Percentiles rank a stretch among this genome's conserved stretches.
These are phyloP conservation scores for Ceratobasidium sp. DNA, from an alignment of 1,284 basidiomycete species.

Conservation along the genomic window DNA sequence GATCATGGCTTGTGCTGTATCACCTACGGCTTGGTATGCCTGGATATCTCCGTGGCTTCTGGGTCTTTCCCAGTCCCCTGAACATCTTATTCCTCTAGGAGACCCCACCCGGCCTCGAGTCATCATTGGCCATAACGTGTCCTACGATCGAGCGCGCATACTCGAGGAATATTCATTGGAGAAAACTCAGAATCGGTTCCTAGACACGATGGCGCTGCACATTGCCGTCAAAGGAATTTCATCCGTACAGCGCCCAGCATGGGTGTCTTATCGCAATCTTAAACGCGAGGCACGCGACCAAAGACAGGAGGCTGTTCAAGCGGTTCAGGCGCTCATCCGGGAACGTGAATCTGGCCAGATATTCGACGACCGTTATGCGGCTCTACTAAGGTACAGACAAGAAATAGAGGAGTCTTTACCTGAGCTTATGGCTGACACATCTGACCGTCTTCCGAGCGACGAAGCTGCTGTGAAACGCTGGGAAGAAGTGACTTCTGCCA, in stretches of 20 bases:
- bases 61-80: conserved; percentile 70
- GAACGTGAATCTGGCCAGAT: conserved; percentile 60
- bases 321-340: conserved; percentile 64
- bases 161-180: conserved; percentile 86
- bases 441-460: conserved; percentile 51
- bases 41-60: conserved; percentile 97
- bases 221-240: conserved; percentile 96
- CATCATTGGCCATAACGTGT: conserved; percentile 94
- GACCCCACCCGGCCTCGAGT: conserved; percentile 67
- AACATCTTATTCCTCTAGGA: conserved; percentile 85
- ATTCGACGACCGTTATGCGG: conserved; percentile 56
- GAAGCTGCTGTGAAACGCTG: conserved; percentile 73
- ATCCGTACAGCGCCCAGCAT: conserved; percentile 92
- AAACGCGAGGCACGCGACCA: conserved; percentile 66
- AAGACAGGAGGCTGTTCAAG: conserved; percentile 71
- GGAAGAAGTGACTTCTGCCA: conserved; percentile 94
- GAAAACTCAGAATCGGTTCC: conserved; percentile 81
- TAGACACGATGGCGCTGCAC: conserved; percentile 97
- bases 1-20: conserved; percentile 91
- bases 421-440: conserved; percentile 59
- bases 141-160: conserved; percentile 90
- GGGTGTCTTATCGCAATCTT: conserved; percentile 84
- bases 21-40: conserved; percentile 89
- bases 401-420: conserved; percentile 61
- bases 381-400: conserved; percentile 55